Evolutionary conservation across 208 protist species (phyloP).

Genomic region (Acanthamoeba royreba): DNA sequence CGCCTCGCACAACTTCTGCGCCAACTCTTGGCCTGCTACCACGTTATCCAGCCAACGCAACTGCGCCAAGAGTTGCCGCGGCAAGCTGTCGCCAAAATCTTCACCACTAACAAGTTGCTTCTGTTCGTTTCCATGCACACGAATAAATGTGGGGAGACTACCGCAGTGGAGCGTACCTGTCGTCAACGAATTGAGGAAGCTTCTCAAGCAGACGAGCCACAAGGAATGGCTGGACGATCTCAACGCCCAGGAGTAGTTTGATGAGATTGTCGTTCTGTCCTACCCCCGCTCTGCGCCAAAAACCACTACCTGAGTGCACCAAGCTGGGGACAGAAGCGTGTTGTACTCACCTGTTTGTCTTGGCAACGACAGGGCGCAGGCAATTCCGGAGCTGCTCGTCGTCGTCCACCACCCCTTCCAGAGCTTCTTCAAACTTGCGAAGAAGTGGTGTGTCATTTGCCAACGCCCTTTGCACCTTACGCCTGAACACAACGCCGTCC

Average conservation of each 20-base stretch:
- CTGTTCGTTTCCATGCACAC: too few species aligned
- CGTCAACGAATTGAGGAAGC: not conserved
- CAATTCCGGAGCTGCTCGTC: not conserved
- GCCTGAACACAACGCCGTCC: not conserved
- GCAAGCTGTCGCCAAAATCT: not conserved
- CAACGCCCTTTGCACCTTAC: not conserved
- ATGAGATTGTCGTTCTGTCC: not conserved
- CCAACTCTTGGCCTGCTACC: not conserved
- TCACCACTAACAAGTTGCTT: not conserved
- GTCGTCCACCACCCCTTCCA: not conserved
- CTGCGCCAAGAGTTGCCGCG: not conserved
- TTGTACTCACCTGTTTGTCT: not conserved
- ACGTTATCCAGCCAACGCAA: not conserved
- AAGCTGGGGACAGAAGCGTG: not conserved
- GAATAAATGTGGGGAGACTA: not conserved
- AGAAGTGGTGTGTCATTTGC: not conserved
- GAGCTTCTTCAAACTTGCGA: not conserved
- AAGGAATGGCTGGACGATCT: not conserved
- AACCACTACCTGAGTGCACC: not conserved
- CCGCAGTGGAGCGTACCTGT: not conserved
- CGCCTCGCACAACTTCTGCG: not conserved
- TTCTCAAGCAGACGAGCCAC: not conserved
- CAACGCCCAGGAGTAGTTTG: not conserved
- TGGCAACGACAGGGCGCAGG: not conserved
- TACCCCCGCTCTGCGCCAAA: not conserved